These are phyloP conservation scores for Pseudogymnoascus sp. DNA, from an alignment of 2,329 filamentous ascomycete genomes.

Conservation along the genomic window DNA sequence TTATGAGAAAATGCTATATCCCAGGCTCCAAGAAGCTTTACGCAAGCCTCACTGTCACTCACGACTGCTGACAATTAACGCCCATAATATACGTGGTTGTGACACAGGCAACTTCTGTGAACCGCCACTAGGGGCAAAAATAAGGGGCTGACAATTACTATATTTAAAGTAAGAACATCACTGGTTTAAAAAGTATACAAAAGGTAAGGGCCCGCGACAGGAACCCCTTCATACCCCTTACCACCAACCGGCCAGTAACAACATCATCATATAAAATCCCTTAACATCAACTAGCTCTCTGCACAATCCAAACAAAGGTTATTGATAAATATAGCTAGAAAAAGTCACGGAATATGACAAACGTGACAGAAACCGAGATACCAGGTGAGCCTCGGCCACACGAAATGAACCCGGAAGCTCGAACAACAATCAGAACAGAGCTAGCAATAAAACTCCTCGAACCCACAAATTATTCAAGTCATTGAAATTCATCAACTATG, in stretches of 20 bases:
- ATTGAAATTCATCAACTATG: no score
- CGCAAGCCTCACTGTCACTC: background rate
- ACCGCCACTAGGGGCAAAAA: background rate
- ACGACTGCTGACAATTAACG: background rate
- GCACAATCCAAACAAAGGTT: no score
- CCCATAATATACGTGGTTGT: background rate
- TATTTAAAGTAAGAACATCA: background rate
- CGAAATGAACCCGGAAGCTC: no score
- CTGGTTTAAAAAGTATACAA: background rate
- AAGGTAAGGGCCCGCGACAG: background rate
- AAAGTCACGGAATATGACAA: no score
- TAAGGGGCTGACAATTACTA: background rate
- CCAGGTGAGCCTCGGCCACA: no score
- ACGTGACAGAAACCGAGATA: no score
- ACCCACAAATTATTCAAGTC: no score
- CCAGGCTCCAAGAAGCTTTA: slow-evolving; percentile 3
- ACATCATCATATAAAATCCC: background rate
- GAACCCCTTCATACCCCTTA: background rate
- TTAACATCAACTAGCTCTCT: no score
- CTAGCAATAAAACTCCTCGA: no score
- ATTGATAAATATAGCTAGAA: no score
- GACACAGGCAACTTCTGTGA: background rate
- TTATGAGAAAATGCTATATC: background rate
- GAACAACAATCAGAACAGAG: no score
- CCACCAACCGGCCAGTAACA: background rate